These are phyloP conservation scores for Cylindrodendrum hubeiense DNA, from an alignment of 2,329 filamentous ascomycete genomes.

Conservation along the genomic window DNA sequence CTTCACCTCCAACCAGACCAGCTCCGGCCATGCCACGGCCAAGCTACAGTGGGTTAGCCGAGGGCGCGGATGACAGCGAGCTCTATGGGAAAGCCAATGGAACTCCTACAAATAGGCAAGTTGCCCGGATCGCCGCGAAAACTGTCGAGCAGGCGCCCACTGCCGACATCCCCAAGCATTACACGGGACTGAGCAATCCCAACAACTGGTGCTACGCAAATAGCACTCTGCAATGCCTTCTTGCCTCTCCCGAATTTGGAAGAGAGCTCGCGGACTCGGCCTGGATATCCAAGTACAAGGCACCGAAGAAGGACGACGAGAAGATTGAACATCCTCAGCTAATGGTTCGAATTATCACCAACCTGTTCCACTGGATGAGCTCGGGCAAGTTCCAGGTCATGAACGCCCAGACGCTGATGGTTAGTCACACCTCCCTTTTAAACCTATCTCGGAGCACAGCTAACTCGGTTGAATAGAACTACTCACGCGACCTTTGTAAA, in stretches of 20 bases:
- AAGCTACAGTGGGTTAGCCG: slow-evolving; percentile 83
- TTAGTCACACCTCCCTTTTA: slow-evolving; percentile 50
- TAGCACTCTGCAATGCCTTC: slow-evolving; percentile 86
- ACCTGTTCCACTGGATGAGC: slow-evolving; percentile 69
- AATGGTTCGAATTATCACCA: slow-evolving; percentile 70
- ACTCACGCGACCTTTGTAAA: slow-evolving; percentile 58
- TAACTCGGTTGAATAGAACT: slow-evolving; percentile 60
- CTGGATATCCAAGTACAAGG: slow-evolving; percentile 74
- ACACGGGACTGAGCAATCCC: slow-evolving; percentile 82
- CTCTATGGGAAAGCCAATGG: slow-evolving; percentile 56
- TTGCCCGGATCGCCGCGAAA: slow-evolving; percentile 53
- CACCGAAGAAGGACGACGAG: slow-evolving; percentile 73
- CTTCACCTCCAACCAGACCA: slow-evolving; percentile 73
- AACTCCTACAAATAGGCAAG: slow-evolving; percentile 51
- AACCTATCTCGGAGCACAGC: slow-evolving; percentile 27
- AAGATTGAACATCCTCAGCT: slow-evolving; percentile 66
- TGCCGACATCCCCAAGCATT: slow-evolving; percentile 40
- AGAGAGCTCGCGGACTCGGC: slow-evolving; percentile 70
- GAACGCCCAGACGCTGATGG: slow-evolving; percentile 69
- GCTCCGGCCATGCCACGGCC: slow-evolving; percentile 74
- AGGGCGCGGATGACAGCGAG: slow-evolving; percentile 51
- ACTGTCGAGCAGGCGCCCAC: slow-evolving; percentile 62
- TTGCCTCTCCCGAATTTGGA: slow-evolving; percentile 78
- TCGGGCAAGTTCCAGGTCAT: slow-evolving; percentile 63
- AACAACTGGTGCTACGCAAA: slow-evolving; percentile 93